A percentile compares a stretch with the other conserved stretches of the same genome.
These are phyloP conservation scores for Paramyrothecium roridum DNA, from an alignment of 2,329 filamentous ascomycete genomes.

Conservation along the genomic window DNA sequence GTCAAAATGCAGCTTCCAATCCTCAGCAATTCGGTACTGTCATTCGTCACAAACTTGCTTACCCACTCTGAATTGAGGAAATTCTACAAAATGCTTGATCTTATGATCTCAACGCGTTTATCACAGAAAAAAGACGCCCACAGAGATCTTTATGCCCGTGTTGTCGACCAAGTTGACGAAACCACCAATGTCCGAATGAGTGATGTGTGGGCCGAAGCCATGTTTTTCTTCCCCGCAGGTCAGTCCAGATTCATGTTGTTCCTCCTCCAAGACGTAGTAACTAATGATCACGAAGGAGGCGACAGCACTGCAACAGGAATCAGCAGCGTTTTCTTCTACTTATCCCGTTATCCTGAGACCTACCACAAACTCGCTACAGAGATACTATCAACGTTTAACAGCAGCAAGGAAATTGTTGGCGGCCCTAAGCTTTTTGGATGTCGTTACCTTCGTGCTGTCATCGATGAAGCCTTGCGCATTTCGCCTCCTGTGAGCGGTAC, in stretches of 20 bases:
- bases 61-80: constrained; percentile 1
- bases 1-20: constrained; percentile 5
- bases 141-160: not conserved
- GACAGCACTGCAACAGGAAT: not conserved
- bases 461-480: not conserved
- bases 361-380: not conserved
- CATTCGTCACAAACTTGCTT: not conserved
- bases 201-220: not conserved
- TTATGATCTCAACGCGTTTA: constrained; percentile 2
- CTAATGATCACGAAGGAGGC: not conserved
- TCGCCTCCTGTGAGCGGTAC: not conserved
- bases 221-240: constrained; percentile 1
- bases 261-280: not conserved
- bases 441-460: not conserved
- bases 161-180: not conserved
- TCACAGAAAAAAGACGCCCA: constrained; percentile 1
- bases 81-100: constrained; percentile 1
- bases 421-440: not conserved
- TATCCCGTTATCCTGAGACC: not conserved
- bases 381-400: not conserved
- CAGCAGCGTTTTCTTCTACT: not conserved
- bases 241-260: not conserved
- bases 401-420: not conserved
- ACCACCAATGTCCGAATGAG: not conserved
- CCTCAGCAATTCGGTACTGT: not conserved